Evolutionary conservation across 1,284 basidiomycete species (phyloP).

Genomic region (Farysia itapuensis): DNA sequence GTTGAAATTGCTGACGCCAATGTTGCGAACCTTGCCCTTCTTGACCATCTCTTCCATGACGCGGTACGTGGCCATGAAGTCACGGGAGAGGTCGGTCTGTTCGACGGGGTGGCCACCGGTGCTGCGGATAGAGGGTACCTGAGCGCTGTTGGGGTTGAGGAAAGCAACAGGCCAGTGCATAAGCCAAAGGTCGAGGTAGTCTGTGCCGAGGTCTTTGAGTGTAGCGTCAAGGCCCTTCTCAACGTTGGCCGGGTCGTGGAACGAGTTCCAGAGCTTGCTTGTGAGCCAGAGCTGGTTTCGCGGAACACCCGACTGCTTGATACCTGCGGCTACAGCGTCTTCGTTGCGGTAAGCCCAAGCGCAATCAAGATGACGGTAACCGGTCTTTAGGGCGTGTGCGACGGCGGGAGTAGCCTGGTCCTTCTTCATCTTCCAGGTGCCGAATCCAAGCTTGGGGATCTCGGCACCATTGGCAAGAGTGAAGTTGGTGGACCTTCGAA

Average conservation of each 20-base stretch:
- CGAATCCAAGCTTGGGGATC: slow-evolving; percentile 51
- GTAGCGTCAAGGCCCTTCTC: slow-evolving; percentile 69
- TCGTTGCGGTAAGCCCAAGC: slow-evolving; percentile 67
- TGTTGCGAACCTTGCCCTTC: slow-evolving; percentile 54
- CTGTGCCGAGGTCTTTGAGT: slow-evolving; percentile 71
- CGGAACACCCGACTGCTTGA: slow-evolving; percentile 71
- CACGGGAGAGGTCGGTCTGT: slow-evolving; percentile 66
- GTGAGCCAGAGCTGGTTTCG: slow-evolving; percentile 81
- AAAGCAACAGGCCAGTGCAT: slow-evolving; percentile 69
- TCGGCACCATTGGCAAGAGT: slow-evolving; percentile 47
- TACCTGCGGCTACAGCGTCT: slow-evolving; percentile 79
- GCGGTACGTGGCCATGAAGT: slow-evolving; percentile 48
- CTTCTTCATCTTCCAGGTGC: slow-evolving; percentile 50
- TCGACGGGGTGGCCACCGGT: slow-evolving; percentile 65
- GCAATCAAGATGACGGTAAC: slow-evolving; percentile 50
- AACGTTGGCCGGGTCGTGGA: slow-evolving; percentile 65
- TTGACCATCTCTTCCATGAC: slow-evolving; percentile 54
- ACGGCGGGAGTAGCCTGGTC: slow-evolving; percentile 65
- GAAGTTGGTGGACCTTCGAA: slow-evolving; percentile 42
- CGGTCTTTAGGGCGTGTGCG: slow-evolving; percentile 49
- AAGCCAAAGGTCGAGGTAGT: slow-evolving; percentile 72
- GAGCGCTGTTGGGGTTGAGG: slow-evolving; percentile 45
- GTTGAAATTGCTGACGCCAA: slow-evolving; percentile 67
- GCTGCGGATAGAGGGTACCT: slow-evolving; percentile 39
- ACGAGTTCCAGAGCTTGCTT: slow-evolving; percentile 76